These are phyloP conservation scores for Aspergillus sp. DNA, from an alignment of 2,329 filamentous ascomycete genomes.

Conservation along the genomic window DNA sequence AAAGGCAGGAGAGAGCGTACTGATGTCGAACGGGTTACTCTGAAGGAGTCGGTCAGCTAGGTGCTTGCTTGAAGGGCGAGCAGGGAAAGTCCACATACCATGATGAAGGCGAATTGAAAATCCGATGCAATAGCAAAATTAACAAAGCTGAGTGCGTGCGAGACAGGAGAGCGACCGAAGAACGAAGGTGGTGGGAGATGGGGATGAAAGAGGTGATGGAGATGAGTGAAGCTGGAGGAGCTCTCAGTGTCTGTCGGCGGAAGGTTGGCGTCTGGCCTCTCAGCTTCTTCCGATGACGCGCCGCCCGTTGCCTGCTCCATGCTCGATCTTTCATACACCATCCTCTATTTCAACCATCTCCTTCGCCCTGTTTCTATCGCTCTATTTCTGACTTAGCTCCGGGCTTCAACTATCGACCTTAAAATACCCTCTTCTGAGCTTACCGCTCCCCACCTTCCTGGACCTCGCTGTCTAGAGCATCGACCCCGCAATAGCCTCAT, in stretches of 20 bases:
- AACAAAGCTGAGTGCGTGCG: neutral
- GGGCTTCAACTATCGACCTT: neutral
- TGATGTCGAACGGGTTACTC: slow-evolving; percentile 94
- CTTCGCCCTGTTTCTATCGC: slow-evolving; percentile 7
- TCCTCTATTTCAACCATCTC: neutral
- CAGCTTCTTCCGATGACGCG: slow-evolving; percentile 28
- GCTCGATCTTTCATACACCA: slow-evolving; percentile 4
- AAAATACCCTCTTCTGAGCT: too few species aligned
- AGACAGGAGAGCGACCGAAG: slow-evolving; percentile 7
- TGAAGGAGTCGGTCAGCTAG: slow-evolving; percentile 47
- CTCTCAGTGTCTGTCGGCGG: neutral
- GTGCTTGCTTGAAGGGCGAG: slow-evolving; percentile 17
- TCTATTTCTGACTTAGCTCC: slow-evolving; percentile 12
- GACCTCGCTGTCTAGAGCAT: neutral
- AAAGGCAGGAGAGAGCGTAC: slow-evolving; percentile 52
- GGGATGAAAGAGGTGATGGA: slow-evolving; percentile 16
- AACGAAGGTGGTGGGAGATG: slow-evolving; percentile 14
- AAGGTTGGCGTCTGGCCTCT: slow-evolving; percentile 16
- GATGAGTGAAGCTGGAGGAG: slow-evolving; percentile 22
- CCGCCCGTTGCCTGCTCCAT: slow-evolving; percentile 14
- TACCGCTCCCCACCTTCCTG: neutral
- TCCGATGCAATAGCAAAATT: slow-evolving; percentile 14
- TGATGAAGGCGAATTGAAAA: slow-evolving; percentile 21
- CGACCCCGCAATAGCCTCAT: slow-evolving; percentile 21
- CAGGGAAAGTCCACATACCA: slow-evolving; percentile 29